These are phyloP conservation scores for Volvox reticuliferus DNA, from an alignment of 139 green algal species.

Conservation along the genomic window DNA sequence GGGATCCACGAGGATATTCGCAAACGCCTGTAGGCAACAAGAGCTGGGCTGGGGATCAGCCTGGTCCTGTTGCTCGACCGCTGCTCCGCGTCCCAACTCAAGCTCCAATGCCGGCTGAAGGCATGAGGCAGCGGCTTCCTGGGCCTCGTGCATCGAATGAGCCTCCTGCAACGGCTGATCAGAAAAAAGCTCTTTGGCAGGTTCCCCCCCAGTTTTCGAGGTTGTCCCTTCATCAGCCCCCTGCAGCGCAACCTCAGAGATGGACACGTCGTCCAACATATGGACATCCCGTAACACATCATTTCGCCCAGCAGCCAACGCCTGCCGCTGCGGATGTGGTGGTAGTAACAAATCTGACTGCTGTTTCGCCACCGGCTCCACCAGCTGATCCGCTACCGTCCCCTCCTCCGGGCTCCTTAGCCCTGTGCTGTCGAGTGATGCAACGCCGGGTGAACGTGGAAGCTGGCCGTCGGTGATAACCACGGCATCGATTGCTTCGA, in stretches of 20 bases:
- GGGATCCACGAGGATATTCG: not conserved
- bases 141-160: not conserved
- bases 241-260: not conserved
- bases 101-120: not conserved
- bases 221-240: not conserved
- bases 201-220: not conserved
- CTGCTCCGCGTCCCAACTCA: not conserved
- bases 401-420: not conserved
- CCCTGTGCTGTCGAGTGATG: not conserved
- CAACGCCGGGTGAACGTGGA: constrained; percentile 8
- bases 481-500: not conserved
- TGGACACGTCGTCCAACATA: not conserved
- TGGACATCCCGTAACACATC: not conserved
- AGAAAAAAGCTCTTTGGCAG: not conserved
- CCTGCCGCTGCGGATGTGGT: not conserved
- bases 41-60: constrained; percentile 29
- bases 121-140: not conserved
- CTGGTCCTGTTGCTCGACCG: constrained; percentile 37
- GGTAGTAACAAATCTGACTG: not conserved
- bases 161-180: not conserved
- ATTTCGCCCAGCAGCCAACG: not conserved
- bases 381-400: not conserved
- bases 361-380: not conserved
- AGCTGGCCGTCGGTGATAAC: not conserved
- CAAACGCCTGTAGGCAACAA: not conserved